Base-by-base conservation (phyloP, 495 filamentous ascomycete genomes). In the Hyaloscypha bicolor region DNA sequence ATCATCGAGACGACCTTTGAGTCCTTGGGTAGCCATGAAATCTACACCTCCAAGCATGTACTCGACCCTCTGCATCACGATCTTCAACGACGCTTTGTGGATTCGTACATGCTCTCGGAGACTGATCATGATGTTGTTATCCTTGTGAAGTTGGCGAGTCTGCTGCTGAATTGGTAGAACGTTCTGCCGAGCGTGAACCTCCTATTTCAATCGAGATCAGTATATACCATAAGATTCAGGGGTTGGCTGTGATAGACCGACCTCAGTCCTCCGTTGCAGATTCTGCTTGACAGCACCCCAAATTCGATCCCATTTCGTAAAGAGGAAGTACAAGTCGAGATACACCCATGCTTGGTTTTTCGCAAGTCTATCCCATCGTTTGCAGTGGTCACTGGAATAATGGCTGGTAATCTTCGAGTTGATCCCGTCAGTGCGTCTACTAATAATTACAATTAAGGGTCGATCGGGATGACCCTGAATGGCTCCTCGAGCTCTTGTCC, bases 281-380 rank as follows among this genome's bases (percentile, higher is more conserved):
- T 60, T 60, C 33, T n/a, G 31, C n/a, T 60, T 60, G 30, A 60
- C 31, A 3, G 57, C 57, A 3, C 39, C 57, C 57, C 57, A 60
- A 31, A 60, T 35, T 2, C 39, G 33, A 16, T 60, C 57, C 57
- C 57, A 60, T 37, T 60, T 60, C 30, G 57, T 60, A 14, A 60
- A 60, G n/a, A 60, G 12, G 22, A 35, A 35, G 22, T 60, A 60
- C 19, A 60, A 21, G 19, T 60, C 57, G 21, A 60, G 57, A 60
- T 60, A 60, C 16, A 60, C 31, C 57, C 57, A 60, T 19, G 57
- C 39, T 25, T 60, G 57, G 19, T 60, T 60, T 60, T 14, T 35
- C 6, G 6, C 31, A 31, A 60, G 33, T 25, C 57, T 14, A 3
- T 60, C 57, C 57, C 57, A 60, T 25, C 57, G 14, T 3, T 35